phyloP scores from a whole-genome alignment of 345 rosid species.

The Rubroshorea leprosula region DNA sequence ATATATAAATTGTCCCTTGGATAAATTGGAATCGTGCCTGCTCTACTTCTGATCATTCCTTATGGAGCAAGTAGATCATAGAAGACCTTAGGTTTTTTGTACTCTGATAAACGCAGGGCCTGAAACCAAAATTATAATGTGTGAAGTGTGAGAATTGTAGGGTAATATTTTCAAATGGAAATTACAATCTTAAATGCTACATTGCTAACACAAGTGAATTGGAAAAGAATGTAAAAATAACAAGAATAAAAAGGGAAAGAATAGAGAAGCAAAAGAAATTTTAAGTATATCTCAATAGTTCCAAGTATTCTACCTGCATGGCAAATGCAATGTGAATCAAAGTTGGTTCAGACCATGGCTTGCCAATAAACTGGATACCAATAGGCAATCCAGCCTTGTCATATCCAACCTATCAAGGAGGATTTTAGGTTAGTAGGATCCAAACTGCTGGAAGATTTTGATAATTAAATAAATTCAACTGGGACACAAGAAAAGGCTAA shows the following conservation, averaged over 20 bases:
- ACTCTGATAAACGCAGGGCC: constrained; percentile 34
- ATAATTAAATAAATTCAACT: not conserved
- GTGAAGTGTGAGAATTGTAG: too few species aligned
- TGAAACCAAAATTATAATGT: constrained; percentile 15
- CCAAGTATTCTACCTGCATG: constrained; percentile 41
- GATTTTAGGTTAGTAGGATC: not conserved
- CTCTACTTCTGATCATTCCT: too few species aligned
- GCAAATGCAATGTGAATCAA: constrained; percentile 52
- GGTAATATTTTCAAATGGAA: too few species aligned
- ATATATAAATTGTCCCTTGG: too few species aligned
- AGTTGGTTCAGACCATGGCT: constrained; percentile 73
- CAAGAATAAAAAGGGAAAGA: not conserved
- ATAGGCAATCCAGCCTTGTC: constrained; percentile 58
- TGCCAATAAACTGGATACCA: constrained; percentile 70
- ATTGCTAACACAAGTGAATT: too few species aligned
- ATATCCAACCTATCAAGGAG: constrained; percentile 51
- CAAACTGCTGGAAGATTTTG: not conserved
- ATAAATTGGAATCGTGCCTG: too few species aligned
- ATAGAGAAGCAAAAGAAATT: not conserved
- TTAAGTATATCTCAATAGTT: not conserved
- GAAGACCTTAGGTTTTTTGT: constrained; percentile 44
- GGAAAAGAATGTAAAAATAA: too few species aligned
- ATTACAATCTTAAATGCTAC: too few species aligned
- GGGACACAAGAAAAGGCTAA: not conserved
- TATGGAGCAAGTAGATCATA: constrained; percentile 55